phyloP scores from a whole-genome alignment of 2,329 filamentous ascomycete species.

The Orbilia brochopaga region DNA sequence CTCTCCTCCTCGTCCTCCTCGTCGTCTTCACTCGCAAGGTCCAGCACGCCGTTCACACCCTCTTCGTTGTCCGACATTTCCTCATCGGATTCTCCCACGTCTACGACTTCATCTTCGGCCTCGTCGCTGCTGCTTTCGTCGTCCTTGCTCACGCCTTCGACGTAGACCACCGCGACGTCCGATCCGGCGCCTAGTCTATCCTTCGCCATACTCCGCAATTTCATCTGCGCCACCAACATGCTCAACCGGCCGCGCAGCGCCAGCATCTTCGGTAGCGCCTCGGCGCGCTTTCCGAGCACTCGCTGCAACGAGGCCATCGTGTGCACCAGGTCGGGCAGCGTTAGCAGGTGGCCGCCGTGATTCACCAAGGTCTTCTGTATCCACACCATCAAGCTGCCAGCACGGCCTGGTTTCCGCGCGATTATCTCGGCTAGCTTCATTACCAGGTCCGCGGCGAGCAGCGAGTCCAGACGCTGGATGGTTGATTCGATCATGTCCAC shows the following conservation, averaged over 20 bases:
- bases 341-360: conserved; percentile 88
- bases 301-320: conserved; percentile 79
- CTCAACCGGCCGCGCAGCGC: conserved; percentile 94
- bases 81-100: conserved; percentile 62
- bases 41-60: conserved; percentile 63
- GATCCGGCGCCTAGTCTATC: conserved; percentile 59
- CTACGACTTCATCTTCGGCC: conserved; percentile 57
- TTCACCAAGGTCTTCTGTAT: conserved; percentile 92
- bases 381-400: conserved; percentile 90
- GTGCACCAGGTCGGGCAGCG: conserved; percentile 80
- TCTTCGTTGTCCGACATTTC: conserved; percentile 60
- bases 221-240: conserved; percentile 88
- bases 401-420: conserved; percentile 83
- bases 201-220: conserved; percentile 74
- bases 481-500: conserved; percentile 80
- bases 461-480: conserved; percentile 86
- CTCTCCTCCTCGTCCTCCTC: conserved; percentile 62
- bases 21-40: conserved; percentile 62
- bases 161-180: conserved; percentile 67
- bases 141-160: conserved; percentile 67
- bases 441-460: conserved; percentile 78
- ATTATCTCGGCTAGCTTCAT: conserved; percentile 85
- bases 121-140: conserved; percentile 59
- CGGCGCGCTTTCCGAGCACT: conserved; percentile 84
- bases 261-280: conserved; percentile 79